Conservation (phyloP, 1,139 yeast genomes). For the Pichia sp. region DNA sequence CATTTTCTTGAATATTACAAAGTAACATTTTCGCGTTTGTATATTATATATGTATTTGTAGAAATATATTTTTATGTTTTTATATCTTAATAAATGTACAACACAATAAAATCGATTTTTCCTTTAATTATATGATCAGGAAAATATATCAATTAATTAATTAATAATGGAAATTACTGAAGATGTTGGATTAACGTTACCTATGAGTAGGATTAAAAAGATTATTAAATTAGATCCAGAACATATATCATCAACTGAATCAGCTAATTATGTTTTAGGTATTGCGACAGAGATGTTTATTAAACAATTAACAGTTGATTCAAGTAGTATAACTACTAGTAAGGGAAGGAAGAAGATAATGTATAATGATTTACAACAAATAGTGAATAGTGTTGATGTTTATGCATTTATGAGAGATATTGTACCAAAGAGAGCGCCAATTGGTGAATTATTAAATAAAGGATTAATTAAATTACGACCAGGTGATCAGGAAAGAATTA, state of each 20-base stretch:
- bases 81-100: too few relatives aligned
- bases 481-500: conserved; percentile 12
- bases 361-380: conserved; percentile 71
- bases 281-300: conserved; percentile 84
- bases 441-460: conserved; percentile 45
- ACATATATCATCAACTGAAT: conserved; percentile 64
- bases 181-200: conserved; percentile 36
- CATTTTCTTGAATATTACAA: too few relatives aligned
- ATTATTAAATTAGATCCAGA: conserved; percentile 86
- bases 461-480: conserved; percentile 37
- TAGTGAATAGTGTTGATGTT: conserved; percentile 61
- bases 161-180: conserved; percentile 1
- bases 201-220: conserved; percentile 74
- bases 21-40: too few relatives aligned
- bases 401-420: conserved; percentile 64
- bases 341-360: conserved; percentile 65
- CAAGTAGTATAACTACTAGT: conserved; percentile 59
- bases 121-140: too few relatives aligned
- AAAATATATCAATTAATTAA: too few relatives aligned
- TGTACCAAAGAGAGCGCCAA: conserved; percentile 55
- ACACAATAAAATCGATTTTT: too few relatives aligned
- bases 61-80: too few relatives aligned
- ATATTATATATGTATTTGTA: too few relatives aligned
- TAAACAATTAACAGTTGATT: conserved; percentile 75
- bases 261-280: conserved; percentile 79